Percentiles rank a stretch among this genome's conserved stretches.
Conservation (phyloP, 106 monocot species). For the Allium cepa region DNA sequence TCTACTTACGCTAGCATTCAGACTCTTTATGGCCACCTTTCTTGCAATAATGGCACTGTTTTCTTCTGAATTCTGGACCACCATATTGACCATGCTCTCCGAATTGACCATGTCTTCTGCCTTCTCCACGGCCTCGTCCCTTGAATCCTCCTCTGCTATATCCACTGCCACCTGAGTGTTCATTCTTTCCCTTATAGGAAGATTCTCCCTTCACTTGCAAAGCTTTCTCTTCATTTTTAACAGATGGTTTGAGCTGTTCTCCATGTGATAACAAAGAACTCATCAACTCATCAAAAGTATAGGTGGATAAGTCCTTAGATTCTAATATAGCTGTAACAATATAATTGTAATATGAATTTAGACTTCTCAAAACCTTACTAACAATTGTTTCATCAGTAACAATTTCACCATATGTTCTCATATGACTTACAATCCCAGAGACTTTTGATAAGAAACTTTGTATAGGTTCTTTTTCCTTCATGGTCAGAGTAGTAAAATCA, state of each 20-base stretch:
- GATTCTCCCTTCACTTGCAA: neutral
- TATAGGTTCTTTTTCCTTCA: too few relatives aligned
- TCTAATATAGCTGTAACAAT: too few relatives aligned
- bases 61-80: neutral
- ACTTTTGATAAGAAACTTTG: too few relatives aligned
- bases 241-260: neutral
- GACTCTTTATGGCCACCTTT: neutral
- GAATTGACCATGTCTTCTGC: neutral
- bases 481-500: conserved; percentile 2
- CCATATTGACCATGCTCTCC: neutral
- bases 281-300: too few relatives aligned
- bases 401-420: too few relatives aligned
- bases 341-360: too few relatives aligned
- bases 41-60: neutral
- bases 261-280: conserved; percentile 5
- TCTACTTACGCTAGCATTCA: neutral
- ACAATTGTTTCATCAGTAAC: too few relatives aligned
- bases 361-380: too few relatives aligned
- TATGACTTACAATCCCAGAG: too few relatives aligned
- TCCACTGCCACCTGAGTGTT: neutral
- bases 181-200: neutral
- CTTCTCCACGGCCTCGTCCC: neutral
- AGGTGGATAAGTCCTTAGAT: too few relatives aligned
- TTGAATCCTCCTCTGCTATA: too few relatives aligned
- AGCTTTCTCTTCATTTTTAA: neutral